These are phyloP conservation scores for Kluyveromyces lactis DNA, from an alignment of 805 yeast genomes.

Conservation along the genomic window DNA sequence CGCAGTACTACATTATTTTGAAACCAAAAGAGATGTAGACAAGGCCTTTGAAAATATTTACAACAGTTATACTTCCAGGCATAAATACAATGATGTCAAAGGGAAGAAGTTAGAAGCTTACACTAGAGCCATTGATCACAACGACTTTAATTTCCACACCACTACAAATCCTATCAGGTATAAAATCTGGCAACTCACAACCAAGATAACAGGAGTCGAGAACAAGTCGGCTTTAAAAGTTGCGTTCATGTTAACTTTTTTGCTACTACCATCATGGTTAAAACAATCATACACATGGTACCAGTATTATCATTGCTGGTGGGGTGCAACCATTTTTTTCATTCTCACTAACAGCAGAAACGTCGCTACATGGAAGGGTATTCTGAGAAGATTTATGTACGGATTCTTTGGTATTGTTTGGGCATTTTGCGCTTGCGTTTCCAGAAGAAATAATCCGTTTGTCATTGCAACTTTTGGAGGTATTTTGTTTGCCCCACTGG, in stretches of 20 bases:
- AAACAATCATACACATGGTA: slow-evolving; percentile 35
- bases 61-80: slow-evolving; percentile 37
- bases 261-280: slow-evolving; percentile 39
- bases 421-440: slow-evolving; percentile 39
- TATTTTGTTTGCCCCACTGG: slow-evolving; percentile 27
- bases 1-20: slow-evolving; percentile 35
- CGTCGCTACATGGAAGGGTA: slow-evolving; percentile 30
- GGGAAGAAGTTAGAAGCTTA: slow-evolving; percentile 7
- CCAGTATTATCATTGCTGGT: slow-evolving; percentile 34
- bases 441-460: slow-evolving; percentile 31
- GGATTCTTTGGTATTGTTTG: slow-evolving; percentile 37
- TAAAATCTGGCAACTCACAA: slow-evolving; percentile 32
- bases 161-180: slow-evolving; percentile 30
- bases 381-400: slow-evolving; percentile 27
- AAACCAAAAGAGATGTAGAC: slow-evolving; percentile 37
- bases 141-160: slow-evolving; percentile 35
- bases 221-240: slow-evolving; percentile 38
- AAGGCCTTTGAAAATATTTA: slow-evolving; percentile 38
- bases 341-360: slow-evolving; percentile 35
- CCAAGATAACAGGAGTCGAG: slow-evolving; percentile 30
- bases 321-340: slow-evolving; percentile 34
- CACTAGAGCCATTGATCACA: slow-evolving; percentile 34
- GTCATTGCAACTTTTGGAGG: slow-evolving; percentile 36
- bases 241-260: slow-evolving; percentile 29
- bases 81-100: slow-evolving; percentile 11